These are phyloP conservation scores for Aspergillus sp. DNA, from an alignment of 2,329 filamentous ascomycete species.

Conservation along the genomic window DNA sequence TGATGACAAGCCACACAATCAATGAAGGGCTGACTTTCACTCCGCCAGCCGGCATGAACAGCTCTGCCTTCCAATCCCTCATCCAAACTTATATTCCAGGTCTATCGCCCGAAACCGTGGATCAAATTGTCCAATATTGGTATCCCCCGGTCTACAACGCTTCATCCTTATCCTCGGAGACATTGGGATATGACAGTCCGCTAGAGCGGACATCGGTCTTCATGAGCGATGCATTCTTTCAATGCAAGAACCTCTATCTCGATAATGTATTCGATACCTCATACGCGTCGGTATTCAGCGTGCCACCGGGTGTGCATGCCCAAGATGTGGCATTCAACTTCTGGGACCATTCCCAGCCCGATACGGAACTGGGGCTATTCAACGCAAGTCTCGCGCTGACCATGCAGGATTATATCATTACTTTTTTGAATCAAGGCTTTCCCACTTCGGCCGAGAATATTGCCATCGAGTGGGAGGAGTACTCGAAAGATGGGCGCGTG, in stretches of 20 bases:
- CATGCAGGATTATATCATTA: conserved; percentile 3
- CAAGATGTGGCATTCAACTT: conserved; percentile 57
- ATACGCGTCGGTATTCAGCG: conserved; percentile 56
- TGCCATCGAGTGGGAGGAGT: background rate
- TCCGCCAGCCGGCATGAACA: conserved; percentile 14
- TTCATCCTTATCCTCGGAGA: conserved; percentile 31
- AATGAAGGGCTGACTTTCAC: conserved; percentile 49
- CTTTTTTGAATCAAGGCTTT: background rate
- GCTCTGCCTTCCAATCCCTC: conserved; percentile 27
- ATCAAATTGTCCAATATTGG: conserved; percentile 50
- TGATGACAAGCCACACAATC: conserved; percentile 51
- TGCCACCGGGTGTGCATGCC: conserved; percentile 57
- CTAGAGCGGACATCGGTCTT: conserved; percentile 46
- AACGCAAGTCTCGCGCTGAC: background rate
- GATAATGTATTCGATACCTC: conserved; percentile 54
- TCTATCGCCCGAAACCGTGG: conserved; percentile 30
- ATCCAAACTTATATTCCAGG: conserved; percentile 29
- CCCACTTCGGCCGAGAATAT: background rate
- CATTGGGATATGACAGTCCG: conserved; percentile 49
- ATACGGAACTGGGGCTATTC: background rate
- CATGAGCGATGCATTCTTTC: conserved; percentile 49
- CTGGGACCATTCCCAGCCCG: conserved; percentile 33
- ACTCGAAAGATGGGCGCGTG: background rate
- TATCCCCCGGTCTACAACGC: conserved; percentile 54
- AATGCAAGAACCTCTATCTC: conserved; percentile 58